Percentiles rank a stretch among this genome's conserved stretches.
These are phyloP conservation scores for Cercospora sp. DNA, from an alignment of 2,329 filamentous ascomycete genomes.

Conservation along the genomic window DNA sequence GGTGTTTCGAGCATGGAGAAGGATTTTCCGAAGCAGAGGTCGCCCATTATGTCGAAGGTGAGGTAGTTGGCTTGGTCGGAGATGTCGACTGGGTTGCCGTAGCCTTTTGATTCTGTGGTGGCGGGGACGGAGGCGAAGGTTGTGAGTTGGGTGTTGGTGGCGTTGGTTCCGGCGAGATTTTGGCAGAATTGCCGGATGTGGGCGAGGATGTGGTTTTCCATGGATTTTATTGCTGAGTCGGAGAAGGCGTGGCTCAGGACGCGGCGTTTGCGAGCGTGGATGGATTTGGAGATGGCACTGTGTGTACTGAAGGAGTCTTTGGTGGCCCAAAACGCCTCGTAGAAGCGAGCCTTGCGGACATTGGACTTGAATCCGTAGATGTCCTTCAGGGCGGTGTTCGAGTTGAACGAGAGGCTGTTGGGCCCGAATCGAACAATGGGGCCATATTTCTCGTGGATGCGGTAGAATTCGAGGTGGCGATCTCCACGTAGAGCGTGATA, in stretches of 20 bases:
- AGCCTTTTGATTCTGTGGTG: conserved; percentile 36
- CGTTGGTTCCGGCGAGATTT: conserved; percentile 27
- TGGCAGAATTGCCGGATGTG: conserved; percentile 45
- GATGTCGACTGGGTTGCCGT: conserved; percentile 47
- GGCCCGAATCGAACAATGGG: conserved; percentile 75
- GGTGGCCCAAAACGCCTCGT: conserved; percentile 49
- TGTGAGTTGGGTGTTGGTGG: conserved; percentile 5
- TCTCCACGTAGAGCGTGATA: conserved; percentile 36
- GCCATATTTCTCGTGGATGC: conserved; percentile 69
- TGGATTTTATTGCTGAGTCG: conserved; percentile 46
- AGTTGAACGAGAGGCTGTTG: conserved; percentile 76
- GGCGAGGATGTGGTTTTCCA: conserved; percentile 49
- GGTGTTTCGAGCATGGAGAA: conserved; percentile 47
- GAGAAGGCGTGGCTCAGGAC: conserved; percentile 51
- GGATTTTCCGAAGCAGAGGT: conserved; percentile 39
- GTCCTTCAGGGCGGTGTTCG: conserved; percentile 60
- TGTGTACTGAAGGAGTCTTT: conserved; percentile 47
- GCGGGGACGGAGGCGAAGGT: background rate
- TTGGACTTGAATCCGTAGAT: conserved; percentile 53
- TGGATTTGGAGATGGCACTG: conserved; percentile 47
- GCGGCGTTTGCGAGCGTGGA: conserved; percentile 50
- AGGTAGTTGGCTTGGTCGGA: conserved; percentile 46
- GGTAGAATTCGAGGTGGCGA: conserved; percentile 39
- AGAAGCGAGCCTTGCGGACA: conserved; percentile 52
- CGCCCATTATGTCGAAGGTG: conserved; percentile 41